A percentile compares a stretch with the other conserved stretches of the same genome.
Conservation (phyloP, 768 basidiomycete genomes). For the Tulasnella sp. region DNA sequence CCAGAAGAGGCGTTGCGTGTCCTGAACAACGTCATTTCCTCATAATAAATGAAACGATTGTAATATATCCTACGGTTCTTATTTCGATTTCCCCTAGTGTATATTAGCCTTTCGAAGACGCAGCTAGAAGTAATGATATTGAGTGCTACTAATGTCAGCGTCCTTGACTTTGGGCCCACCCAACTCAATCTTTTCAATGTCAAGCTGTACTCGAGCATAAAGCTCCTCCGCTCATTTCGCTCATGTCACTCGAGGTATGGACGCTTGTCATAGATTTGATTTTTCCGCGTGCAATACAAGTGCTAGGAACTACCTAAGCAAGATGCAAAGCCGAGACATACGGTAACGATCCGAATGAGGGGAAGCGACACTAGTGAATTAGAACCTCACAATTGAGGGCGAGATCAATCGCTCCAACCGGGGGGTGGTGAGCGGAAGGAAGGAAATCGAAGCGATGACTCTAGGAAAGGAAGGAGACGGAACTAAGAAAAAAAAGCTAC, state of each 20-base stretch:
- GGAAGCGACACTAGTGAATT: slow-evolving; percentile 10
- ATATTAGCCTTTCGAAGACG: too few relatives aligned
- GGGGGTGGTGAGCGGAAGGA: neutral
- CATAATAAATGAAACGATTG: neutral
- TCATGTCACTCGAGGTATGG: neutral
- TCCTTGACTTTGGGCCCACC: too few relatives aligned
- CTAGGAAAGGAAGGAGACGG: neutral
- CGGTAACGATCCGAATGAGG: neutral
- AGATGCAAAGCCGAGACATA: slow-evolving; percentile 1
- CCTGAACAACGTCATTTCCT: neutral
- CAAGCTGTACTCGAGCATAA: too few relatives aligned
- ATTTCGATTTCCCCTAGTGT: neutral
- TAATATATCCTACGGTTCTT: neutral
- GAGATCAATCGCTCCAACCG: slow-evolving; percentile 6
- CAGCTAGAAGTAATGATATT: too few relatives aligned
- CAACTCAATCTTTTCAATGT: too few relatives aligned
- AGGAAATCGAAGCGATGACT: slow-evolving; percentile 1
- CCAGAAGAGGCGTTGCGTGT: neutral
- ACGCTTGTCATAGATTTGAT: slow-evolving; percentile 1
- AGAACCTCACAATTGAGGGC: neutral
- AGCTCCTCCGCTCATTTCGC: too few relatives aligned
- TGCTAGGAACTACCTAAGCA: neutral
- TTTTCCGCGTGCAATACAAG: neutral
- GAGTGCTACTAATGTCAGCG: too few relatives aligned
- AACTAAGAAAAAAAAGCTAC: neutral